phyloP scores from a whole-genome alignment of 352 stramenopile species.

The Phytophthora fragariaefolia region DNA sequence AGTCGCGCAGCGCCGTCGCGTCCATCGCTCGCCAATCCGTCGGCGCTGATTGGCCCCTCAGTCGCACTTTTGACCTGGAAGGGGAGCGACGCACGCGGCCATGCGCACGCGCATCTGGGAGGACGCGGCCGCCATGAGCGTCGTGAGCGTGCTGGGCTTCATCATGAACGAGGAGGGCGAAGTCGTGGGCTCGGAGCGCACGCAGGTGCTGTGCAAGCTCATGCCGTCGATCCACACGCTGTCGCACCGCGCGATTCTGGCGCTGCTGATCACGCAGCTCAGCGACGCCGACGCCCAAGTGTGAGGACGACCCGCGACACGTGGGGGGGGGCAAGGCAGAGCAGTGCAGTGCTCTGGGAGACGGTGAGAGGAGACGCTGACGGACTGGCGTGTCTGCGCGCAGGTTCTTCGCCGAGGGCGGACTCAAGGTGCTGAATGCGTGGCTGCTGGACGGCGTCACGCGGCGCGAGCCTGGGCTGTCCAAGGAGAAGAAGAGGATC shows the following conservation, averaged over 20 bases:
- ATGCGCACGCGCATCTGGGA: slow-evolving; percentile 86
- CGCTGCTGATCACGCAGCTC: slow-evolving; percentile 73
- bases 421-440: slow-evolving; percentile 76
- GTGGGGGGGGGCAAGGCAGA: too few relatives aligned
- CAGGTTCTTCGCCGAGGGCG: slow-evolving; percentile 78
- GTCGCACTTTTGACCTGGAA: background rate
- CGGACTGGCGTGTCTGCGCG: background rate
- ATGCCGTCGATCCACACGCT: slow-evolving; percentile 86
- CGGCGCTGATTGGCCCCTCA: slow-evolving; percentile 18
- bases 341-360: too few relatives aligned
- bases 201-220: slow-evolving; percentile 81
- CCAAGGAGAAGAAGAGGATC: slow-evolving; percentile 68
- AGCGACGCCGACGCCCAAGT: slow-evolving; percentile 74
- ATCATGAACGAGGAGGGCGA: slow-evolving; percentile 86
- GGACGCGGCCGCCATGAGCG: slow-evolving; percentile 74
- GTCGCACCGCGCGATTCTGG: slow-evolving; percentile 78
- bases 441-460: slow-evolving; percentile 64
- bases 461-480: slow-evolving; percentile 44
- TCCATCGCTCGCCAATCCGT: slow-evolving; percentile 44
- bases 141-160: slow-evolving; percentile 83
- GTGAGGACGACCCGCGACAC: slow-evolving; percentile 44
- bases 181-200: slow-evolving; percentile 74
- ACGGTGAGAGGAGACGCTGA: too few relatives aligned
- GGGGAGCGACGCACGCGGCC: background rate
- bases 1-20: slow-evolving; percentile 70